These are phyloP conservation scores for Fennellomyces sp. DNA, from an alignment of 371 early-diverging fungal genomes.

Conservation along the genomic window DNA sequence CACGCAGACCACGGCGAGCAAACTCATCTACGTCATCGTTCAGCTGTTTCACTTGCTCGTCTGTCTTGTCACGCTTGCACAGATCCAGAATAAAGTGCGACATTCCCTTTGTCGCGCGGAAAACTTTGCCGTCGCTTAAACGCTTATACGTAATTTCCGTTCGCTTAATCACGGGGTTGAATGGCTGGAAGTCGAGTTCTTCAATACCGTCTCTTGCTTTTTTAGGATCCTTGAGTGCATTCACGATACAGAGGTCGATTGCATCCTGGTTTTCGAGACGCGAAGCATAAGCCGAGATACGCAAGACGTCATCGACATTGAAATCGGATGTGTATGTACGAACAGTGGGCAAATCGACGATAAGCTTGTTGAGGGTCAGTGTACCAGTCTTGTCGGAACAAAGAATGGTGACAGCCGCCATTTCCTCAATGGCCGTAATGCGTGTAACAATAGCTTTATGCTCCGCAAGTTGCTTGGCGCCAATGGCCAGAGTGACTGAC, in stretches of 20 bases:
- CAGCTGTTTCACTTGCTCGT: constrained; percentile 54
- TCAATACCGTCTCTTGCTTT: constrained; percentile 69
- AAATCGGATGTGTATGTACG: constrained; percentile 56
- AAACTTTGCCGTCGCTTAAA: constrained; percentile 59
- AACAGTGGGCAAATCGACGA: constrained; percentile 66
- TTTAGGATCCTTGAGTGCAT: constrained; percentile 59
- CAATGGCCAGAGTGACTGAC: constrained; percentile 93
- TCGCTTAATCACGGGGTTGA: constrained; percentile 90
- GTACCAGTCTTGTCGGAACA: constrained; percentile 98
- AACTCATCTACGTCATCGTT: constrained; percentile 76
- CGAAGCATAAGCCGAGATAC: constrained; percentile 69
- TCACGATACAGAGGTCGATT: constrained; percentile 76
- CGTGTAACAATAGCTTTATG: constrained; percentile 92
- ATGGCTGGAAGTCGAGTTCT: constrained; percentile 79
- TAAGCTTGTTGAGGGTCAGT: constrained; percentile 91
- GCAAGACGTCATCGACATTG: constrained; percentile 58
- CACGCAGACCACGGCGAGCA: constrained; percentile 84
- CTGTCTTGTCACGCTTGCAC: constrained; percentile 68
- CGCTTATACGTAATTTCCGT: constrained; percentile 78
- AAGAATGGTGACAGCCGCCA: constrained; percentile 91
- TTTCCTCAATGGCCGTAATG: constrained; percentile 88
- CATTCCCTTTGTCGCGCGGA: constrained; percentile 78
- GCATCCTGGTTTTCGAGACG: constrained; percentile 76
- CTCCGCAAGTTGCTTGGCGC: constrained; percentile 90
- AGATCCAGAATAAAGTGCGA: constrained; percentile 74